These are phyloP conservation scores for Orbilia ellipsospora DNA, from an alignment of 2,329 filamentous ascomycete genomes.

Conservation along the genomic window DNA sequence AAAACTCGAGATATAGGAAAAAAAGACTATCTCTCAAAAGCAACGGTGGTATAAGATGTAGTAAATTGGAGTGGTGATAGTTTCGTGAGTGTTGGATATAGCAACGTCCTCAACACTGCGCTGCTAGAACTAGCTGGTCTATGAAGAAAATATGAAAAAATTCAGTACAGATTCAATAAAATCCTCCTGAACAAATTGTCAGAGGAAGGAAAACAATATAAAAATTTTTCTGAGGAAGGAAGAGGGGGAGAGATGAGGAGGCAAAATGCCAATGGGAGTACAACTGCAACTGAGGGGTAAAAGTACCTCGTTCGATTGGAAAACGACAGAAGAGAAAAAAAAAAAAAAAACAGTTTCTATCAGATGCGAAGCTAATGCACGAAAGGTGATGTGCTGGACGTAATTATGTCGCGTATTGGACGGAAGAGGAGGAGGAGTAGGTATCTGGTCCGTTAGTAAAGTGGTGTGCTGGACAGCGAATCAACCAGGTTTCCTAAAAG, in stretches of 20 bases:
- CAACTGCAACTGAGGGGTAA: conserved; percentile 49
- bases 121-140: not conserved
- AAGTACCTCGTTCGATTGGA: conserved; percentile 29
- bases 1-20: conserved; percentile 2
- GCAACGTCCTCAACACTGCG: conserved; percentile 40
- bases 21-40: conserved; percentile 12
- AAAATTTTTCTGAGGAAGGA: not conserved
- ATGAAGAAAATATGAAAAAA: conserved; percentile 8
- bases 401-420: conserved; percentile 24
- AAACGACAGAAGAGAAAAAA: not conserved
- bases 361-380: conserved; percentile 47
- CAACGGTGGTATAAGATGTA: not conserved
- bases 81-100: conserved; percentile 46
- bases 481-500: conserved; percentile 49
- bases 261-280: conserved; percentile 18
- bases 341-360: conserved; percentile 31
- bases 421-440: not conserved
- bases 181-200: conserved; percentile 5
- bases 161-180: conserved; percentile 6
- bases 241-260: conserved; percentile 49
- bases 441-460: conserved; percentile 3
- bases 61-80: conserved; percentile 20
- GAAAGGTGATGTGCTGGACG: conserved; percentile 36
- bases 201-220: conserved; percentile 1
- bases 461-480: conserved; percentile 51